Conservation (phyloP, 495 filamentous ascomycete genomes). For the Trichoderma parareesei region DNA sequence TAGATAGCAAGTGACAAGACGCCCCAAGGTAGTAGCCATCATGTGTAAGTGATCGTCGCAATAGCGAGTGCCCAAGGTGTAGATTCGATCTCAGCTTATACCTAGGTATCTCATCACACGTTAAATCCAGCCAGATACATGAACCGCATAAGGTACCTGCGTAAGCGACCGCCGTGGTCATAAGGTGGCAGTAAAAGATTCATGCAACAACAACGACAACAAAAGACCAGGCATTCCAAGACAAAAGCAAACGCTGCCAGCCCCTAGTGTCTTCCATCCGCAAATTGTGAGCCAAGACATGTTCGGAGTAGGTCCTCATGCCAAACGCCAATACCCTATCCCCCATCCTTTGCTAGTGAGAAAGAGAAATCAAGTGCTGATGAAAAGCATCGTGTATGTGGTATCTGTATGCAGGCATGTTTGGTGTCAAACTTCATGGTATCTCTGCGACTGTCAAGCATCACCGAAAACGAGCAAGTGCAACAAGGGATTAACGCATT, state of each 20-base stretch:
- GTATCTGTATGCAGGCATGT: conserved; percentile 6
- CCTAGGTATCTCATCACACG: not conserved
- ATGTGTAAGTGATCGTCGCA: not conserved
- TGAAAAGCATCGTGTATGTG: conserved; percentile 3
- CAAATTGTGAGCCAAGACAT: not conserved
- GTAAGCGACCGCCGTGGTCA: not conserved
- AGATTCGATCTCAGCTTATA: not conserved
- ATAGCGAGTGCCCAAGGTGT: not conserved
- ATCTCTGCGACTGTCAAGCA: not conserved
- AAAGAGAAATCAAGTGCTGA: not conserved
- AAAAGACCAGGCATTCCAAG: not conserved
- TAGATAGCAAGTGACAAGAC: not conserved
- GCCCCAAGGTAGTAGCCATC: not conserved
- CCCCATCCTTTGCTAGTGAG: not conserved
- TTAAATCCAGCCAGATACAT: conserved; percentile 1
- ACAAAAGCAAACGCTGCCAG: conserved; percentile 7
- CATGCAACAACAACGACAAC: not conserved
- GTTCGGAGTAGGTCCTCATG: not conserved
- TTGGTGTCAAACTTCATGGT: not conserved
- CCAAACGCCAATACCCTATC: not conserved
- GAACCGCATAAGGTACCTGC: conserved; percentile 3
- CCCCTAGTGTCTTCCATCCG: not conserved
- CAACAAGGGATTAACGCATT: not conserved
- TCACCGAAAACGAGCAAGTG: not conserved
- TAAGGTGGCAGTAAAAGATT: not conserved